Percentiles rank a stretch among this genome's conserved stretches.
phyloP scores from a whole-genome alignment of 257 asterid species.

The Solanum ossicruentum region DNA sequence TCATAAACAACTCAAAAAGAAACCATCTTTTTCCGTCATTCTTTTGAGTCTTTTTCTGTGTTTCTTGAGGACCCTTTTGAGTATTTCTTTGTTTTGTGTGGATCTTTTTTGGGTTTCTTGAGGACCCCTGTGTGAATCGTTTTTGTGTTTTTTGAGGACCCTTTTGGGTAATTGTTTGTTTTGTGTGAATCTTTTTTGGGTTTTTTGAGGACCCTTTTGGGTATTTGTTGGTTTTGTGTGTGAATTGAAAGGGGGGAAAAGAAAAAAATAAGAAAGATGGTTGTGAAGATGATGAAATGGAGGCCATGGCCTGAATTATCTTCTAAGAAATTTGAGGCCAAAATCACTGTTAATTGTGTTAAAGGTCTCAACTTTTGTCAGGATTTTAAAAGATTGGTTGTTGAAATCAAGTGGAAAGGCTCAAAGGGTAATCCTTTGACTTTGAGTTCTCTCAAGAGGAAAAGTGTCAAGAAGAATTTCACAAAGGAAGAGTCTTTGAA shows the following conservation, averaged over 20 bases:
- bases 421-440: constrained; percentile 21
- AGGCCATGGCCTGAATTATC: constrained; percentile 54
- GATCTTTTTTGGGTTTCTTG: background rate
- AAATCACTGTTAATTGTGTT: constrained; percentile 25
- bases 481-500: constrained; percentile 32
- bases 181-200: background rate
- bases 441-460: constrained; percentile 27
- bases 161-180: background rate
- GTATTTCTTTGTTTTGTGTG: background rate
- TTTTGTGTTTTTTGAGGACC: background rate
- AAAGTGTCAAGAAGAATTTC: constrained; percentile 33
- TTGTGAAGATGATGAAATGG: constrained; percentile 76
- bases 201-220: background rate
- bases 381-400: constrained; percentile 23
- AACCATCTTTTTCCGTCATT: background rate
- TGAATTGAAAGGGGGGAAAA: background rate
- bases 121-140: background rate
- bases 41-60: background rate
- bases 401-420: constrained; percentile 71
- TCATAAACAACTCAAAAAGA: background rate
- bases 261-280: constrained; percentile 19
- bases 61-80: background rate
- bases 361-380: constrained; percentile 12
- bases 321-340: constrained; percentile 50
- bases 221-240: background rate